These are phyloP conservation scores for Penicillium ochrochloron DNA, from an alignment of 495 filamentous ascomycete genomes.

Conservation along the genomic window DNA sequence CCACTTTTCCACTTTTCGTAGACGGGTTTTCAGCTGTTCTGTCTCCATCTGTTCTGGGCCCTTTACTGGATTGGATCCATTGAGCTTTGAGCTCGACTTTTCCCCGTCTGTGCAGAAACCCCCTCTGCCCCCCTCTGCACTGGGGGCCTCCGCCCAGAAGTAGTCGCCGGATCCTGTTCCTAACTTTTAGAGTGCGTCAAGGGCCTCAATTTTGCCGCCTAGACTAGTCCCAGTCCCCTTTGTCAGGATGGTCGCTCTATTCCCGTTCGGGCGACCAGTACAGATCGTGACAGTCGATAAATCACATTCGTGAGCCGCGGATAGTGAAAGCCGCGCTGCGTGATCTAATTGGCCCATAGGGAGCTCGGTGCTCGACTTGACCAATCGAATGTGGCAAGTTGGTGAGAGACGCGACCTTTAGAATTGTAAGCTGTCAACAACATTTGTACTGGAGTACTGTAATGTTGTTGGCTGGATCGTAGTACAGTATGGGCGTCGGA, in stretches of 20 bases:
- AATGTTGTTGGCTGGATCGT: neutral
- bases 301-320: conserved; percentile 25
- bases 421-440: neutral
- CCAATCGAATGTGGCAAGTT: conserved; percentile 19
- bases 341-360: conserved; percentile 20
- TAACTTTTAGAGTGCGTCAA: conserved; percentile 21
- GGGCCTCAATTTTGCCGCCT: conserved; percentile 11
- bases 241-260: neutral
- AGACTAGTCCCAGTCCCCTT: neutral
- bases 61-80: neutral
- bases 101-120: conserved; percentile 2
- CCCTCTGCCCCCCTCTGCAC: neutral
- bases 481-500: neutral
- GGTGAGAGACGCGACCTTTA: neutral
- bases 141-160: neutral
- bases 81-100: neutral
- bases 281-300: conserved; percentile 26
- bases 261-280: conserved; percentile 4
- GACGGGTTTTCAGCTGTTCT: conserved; percentile 8
- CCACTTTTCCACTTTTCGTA: conserved; percentile 11
- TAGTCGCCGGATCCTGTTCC: conserved; percentile 15
- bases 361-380: conserved; percentile 2
- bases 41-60: neutral
- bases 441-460: neutral
- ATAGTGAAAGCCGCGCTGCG: conserved; percentile 4